phyloP scores from a whole-genome alignment of 164 flowering plant species.

The Hamamelis virginiana region DNA sequence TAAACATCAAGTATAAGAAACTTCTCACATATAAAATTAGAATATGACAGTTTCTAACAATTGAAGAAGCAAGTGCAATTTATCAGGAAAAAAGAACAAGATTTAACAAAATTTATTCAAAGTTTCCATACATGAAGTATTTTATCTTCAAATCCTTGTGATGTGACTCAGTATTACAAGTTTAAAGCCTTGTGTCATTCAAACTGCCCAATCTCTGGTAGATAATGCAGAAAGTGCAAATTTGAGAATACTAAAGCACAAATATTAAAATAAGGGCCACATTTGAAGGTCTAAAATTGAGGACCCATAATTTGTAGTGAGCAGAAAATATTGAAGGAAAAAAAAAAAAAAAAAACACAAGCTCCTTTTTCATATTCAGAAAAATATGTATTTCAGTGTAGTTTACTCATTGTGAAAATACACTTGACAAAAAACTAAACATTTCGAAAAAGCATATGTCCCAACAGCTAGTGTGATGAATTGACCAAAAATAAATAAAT shows the following conservation, averaged over 20 bases:
- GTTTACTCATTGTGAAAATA: too few relatives aligned
- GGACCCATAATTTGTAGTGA: background rate
- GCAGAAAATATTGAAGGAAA: background rate
- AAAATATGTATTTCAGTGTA: background rate
- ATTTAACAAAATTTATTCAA: background rate
- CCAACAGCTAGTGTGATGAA: too few relatives aligned
- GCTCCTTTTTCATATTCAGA: too few relatives aligned
- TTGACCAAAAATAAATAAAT: too few relatives aligned
- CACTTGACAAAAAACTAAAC: too few relatives aligned
- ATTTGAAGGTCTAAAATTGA: background rate
- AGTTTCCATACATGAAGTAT: background rate
- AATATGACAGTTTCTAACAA: background rate
- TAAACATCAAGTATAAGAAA: constrained; percentile 1
- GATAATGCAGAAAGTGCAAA: background rate
- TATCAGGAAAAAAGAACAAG: background rate
- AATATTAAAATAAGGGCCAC: background rate
- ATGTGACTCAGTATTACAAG: background rate
- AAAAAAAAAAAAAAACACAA: too few relatives aligned
- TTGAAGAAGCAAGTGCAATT: background rate
- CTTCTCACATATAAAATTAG: background rate
- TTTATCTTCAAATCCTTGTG: background rate
- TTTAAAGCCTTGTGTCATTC: background rate
- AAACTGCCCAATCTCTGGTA: background rate
- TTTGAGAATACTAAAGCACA: background rate
- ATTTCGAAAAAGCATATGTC: too few relatives aligned